phyloP scores from a whole-genome alignment of 495 filamentous ascomycete genomes.

The Penicillium turbatum region DNA sequence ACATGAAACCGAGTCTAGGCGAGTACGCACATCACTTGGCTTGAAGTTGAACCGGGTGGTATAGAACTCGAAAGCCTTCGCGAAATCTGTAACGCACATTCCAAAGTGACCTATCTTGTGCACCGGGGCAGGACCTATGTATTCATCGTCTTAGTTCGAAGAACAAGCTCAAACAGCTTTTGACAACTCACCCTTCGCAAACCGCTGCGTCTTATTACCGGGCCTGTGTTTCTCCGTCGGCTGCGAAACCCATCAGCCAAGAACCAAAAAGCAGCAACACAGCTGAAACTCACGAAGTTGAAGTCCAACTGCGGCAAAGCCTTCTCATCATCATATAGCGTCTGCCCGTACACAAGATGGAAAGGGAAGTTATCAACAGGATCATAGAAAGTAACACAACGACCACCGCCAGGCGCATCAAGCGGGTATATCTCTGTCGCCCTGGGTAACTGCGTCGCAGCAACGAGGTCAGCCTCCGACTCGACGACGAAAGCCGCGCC shows the following conservation, averaged over 20 bases:
- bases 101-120: conserved; percentile 70
- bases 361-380: neutral
- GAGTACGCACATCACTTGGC: conserved; percentile 31
- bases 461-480: conserved; percentile 47
- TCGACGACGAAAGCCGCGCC: conserved; percentile 53
- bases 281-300: neutral
- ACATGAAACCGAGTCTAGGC: neutral
- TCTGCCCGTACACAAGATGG: neutral
- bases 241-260: neutral
- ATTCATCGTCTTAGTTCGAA: neutral
- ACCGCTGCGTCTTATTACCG: conserved; percentile 11
- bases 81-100: conserved; percentile 57
- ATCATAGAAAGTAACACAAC: neutral
- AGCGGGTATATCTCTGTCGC: neutral
- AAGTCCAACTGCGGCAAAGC: neutral
- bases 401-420: neutral
- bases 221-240: conserved; percentile 14
- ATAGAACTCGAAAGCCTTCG: conserved; percentile 57
- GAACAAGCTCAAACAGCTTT: neutral
- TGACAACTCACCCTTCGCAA: conserved; percentile 36
- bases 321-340: neutral
- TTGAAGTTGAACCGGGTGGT: conserved; percentile 60
- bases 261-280: neutral
- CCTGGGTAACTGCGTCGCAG: neutral
- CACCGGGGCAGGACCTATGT: conserved; percentile 60